Evolutionary conservation across 345 rosid species (phyloP), one percentile per base, ranked within the genome.

Genomic region (Boechera retrofracta): DNA sequence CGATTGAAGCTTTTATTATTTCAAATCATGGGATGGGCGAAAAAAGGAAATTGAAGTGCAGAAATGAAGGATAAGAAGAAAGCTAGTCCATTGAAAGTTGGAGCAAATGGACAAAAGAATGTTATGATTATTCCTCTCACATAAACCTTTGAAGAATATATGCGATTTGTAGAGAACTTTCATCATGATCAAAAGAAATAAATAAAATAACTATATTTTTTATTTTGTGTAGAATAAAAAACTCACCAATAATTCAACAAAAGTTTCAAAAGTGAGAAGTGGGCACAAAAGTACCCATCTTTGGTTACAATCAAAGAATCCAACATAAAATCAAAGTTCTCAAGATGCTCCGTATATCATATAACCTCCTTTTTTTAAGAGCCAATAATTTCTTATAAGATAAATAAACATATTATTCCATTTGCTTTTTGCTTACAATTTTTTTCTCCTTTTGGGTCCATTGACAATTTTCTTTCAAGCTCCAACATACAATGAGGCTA

Each of bases 231-330:
- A 28, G 3, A 28, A 28, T 28, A 28, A 45, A 15, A 49, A 72
- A 65, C 42, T 67, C 60, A 62, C 53, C 82, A 79, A 73, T 73
- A 73, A 79, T 79, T 79, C 64, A 69, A 31, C 28, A 59, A 78
- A 79, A 79, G 74, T 77, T 36, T 10, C 4, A 39, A 79, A 67
- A 78, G 81, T 78, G 81, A 78, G 77, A 47, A 72, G 73, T 78
- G 81, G 81, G 77, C 77, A 73, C 70, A 73, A 79, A 73, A 67
- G 82, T 73, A 71, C 49, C 42, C 70, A 60, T 73, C 53, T 73
- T 73, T 73, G 75, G 78, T 73, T 79, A 79, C 65, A 79, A 73
- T 73, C 82, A 79, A 79, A 73, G 78, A 67, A 79, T 79, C 78
- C 56, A 73, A 79, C 78, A 67, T 32, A 68, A 79, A 79, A 73